Percentiles rank a stretch among this genome's conserved stretches.
Evolutionary conservation across 202 grass and related monocot species (phyloP).

Genomic region (Zizania palustris): DNA sequence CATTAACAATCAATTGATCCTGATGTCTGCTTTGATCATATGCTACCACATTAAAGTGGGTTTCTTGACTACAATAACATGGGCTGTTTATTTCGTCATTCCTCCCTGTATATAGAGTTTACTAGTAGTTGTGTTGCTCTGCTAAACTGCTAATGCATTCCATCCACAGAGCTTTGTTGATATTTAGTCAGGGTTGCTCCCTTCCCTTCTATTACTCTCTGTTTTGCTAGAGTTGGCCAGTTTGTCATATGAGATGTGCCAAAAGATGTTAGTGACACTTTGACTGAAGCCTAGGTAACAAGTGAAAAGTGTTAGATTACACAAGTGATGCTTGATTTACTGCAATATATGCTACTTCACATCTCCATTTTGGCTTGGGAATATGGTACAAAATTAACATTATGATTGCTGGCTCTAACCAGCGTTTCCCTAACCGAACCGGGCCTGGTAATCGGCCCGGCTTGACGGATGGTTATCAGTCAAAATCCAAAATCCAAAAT

Average conservation of each 20-base stretch:
- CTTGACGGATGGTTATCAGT: no score
- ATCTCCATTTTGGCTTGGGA: background rate
- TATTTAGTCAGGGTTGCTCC: background rate
- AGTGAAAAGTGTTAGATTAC: background rate
- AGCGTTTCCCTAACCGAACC: no score
- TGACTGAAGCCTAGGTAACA: background rate
- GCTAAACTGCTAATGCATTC: conserved; percentile 20
- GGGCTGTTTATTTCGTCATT: background rate
- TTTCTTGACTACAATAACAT: background rate
- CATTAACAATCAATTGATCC: no score
- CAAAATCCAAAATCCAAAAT: no score
- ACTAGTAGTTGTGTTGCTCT: background rate
- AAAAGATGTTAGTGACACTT: background rate
- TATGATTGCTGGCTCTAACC: no score
- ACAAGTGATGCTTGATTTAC: background rate
- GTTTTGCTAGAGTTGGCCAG: conserved; percentile 5
- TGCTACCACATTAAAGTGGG: background rate
- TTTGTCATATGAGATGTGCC: background rate
- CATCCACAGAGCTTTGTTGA: background rate
- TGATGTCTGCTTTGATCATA: background rate
- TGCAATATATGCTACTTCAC: background rate
- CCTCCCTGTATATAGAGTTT: background rate
- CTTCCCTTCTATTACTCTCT: background rate
- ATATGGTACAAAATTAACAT: background rate
- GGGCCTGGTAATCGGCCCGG: no score